Evolutionary conservation across 495 filamentous ascomycete species (phyloP).

Genomic region (Podospora pseudocomata): DNA sequence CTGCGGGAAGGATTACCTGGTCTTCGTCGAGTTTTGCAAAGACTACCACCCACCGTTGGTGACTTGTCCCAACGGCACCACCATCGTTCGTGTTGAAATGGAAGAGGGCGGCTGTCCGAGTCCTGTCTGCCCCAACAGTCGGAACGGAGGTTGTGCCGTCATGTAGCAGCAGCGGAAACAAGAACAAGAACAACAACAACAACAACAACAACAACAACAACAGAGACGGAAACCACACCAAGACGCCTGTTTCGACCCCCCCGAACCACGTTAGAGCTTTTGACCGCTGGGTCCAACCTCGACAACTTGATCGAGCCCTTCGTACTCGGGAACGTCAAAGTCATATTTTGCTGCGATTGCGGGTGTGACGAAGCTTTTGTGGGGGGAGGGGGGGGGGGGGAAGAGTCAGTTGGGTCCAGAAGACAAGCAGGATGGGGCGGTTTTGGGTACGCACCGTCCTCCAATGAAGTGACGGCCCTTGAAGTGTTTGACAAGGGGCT

Average conservation of each 20-base stretch:
- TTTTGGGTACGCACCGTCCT: conserved; percentile 52
- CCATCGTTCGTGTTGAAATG: conserved; percentile 37
- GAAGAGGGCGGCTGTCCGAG: conserved; percentile 48
- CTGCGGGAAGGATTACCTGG: conserved; percentile 49
- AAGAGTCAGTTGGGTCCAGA: conserved; percentile 20
- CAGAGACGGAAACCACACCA: no score
- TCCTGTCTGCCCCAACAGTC: conserved; percentile 48
- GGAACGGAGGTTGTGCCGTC: conserved; percentile 43
- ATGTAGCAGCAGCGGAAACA: conserved; percentile 31
- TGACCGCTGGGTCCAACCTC: conserved; percentile 63
- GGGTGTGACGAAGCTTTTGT: conserved; percentile 68
- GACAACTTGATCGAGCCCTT: conserved; percentile 83
- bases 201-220: no score
- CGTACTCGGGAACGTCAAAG: conserved; percentile 76
- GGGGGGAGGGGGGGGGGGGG: not conserved
- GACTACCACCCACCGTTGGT: conserved; percentile 43
- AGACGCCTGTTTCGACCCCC: no score
- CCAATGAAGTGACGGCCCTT: conserved; percentile 85
- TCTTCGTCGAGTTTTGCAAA: conserved; percentile 49
- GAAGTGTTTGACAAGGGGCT: conserved; percentile 84
- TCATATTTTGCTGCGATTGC: conserved; percentile 83
- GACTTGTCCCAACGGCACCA: conserved; percentile 39
- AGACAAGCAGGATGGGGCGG: not conserved
- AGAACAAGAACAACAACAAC: no score
- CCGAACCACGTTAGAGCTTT: conserved; percentile 45